Evolutionary conservation across 2,329 filamentous ascomycete species (phyloP).

Genomic region (Sporothrix brunneoviolacea): DNA sequence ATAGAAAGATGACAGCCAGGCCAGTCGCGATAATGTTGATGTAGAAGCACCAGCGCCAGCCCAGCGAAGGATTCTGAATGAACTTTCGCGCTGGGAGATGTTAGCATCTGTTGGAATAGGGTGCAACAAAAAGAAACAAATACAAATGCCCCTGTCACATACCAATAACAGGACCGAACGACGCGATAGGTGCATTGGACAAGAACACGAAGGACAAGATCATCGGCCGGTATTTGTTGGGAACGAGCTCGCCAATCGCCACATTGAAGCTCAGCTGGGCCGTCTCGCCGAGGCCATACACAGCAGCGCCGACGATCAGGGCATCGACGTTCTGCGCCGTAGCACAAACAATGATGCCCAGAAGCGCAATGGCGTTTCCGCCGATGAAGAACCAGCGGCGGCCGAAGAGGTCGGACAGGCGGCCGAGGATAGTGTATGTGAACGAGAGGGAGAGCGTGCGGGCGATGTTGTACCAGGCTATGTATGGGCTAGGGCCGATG

Average conservation of each 20-base stretch:
- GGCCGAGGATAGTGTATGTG: constrained; percentile 29
- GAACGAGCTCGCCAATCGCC: constrained; percentile 34
- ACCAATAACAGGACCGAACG: constrained; percentile 28
- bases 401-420: constrained; percentile 34
- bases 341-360: constrained; percentile 31
- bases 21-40: constrained; percentile 32
- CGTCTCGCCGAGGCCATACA: constrained; percentile 32
- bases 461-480: constrained; percentile 31
- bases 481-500: constrained; percentile 27
- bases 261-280: constrained; percentile 33
- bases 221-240: constrained; percentile 35
- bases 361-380: constrained; percentile 29
- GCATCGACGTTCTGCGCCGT: constrained; percentile 28
- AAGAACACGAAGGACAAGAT: constrained; percentile 29
- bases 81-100: constrained; percentile 23
- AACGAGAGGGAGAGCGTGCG: constrained; percentile 31
- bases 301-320: constrained; percentile 29
- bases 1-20: constrained; percentile 29
- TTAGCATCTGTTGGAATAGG: no score
- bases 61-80: constrained; percentile 27
- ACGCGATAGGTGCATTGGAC: constrained; percentile 24
- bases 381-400: constrained; percentile 35
- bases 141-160: constrained; percentile 12
- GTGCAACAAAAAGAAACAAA: not conserved
- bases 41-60: constrained; percentile 36